Evolutionary conservation across 306 rosid genomes (phyloP).

Genomic region (Vigna mungo): DNA sequence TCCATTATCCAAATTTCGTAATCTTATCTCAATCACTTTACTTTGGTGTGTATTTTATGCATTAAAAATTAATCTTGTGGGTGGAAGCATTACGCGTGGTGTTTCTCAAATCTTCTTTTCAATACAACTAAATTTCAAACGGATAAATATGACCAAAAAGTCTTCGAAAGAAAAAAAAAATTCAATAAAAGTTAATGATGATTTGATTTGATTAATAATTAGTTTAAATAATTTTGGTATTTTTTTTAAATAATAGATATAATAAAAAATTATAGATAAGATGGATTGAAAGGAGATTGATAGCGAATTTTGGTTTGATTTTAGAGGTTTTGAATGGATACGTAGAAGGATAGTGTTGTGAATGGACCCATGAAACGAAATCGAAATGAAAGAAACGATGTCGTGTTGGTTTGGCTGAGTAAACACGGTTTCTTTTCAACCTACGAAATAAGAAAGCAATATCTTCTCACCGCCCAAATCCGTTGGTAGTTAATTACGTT

Average conservation of each 20-base stretch:
- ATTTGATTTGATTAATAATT: not conserved
- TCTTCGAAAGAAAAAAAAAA: not conserved
- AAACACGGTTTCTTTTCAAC: conserved; percentile 1
- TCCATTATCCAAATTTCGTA: not conserved
- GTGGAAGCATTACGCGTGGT: not conserved
- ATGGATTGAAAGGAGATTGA: not conserved
- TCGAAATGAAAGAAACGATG: not conserved
- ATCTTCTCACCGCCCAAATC: conserved; percentile 27
- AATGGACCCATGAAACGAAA: not conserved
- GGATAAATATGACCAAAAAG: not conserved
- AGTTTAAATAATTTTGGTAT: not conserved
- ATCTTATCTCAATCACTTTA: not conserved
- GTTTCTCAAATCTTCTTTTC: not conserved
- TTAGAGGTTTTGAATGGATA: not conserved
- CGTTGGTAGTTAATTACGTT: not conserved
- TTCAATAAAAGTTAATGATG: not conserved
- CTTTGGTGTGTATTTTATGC: not conserved
- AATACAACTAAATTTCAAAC: not conserved
- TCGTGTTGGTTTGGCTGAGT: not conserved
- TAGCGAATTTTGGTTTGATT: not conserved
- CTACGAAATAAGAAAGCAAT: not conserved
- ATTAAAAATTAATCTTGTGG: not conserved
- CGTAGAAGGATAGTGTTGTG: too few species aligned
- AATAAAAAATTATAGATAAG: not conserved
- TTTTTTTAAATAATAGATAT: not conserved